Percentiles rank a stretch among this genome's conserved stretches.
Evolutionary conservation across 2,329 filamentous ascomycete genomes (phyloP).

Genomic region (Venturiaceae sp.): DNA sequence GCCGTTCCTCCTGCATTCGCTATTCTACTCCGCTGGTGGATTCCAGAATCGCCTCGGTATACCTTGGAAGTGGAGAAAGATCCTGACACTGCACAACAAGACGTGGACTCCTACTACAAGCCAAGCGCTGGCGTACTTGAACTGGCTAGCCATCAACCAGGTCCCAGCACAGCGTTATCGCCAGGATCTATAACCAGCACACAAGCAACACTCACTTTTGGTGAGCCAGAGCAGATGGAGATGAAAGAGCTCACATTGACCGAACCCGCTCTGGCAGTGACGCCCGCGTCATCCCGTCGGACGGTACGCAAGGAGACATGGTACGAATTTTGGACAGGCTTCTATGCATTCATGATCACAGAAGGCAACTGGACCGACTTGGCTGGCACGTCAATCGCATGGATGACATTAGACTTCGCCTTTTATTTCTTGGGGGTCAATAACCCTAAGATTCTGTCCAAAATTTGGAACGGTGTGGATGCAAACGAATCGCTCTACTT

Average conservation of each 20-base stretch:
- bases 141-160: background rate
- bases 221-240: constrained; percentile 6
- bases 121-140: background rate
- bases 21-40: constrained; percentile 28
- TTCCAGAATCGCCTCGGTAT: constrained; percentile 30
- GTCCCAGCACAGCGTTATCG: background rate
- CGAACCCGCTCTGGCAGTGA: background rate
- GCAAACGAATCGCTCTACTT: background rate
- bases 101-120: constrained; percentile 10
- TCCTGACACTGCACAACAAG: constrained; percentile 19
- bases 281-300: background rate
- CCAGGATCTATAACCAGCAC: background rate
- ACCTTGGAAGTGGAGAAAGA: constrained; percentile 29
- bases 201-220: constrained; percentile 7
- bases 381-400: constrained; percentile 23
- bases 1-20: constrained; percentile 27
- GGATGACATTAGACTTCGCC: constrained; percentile 26
- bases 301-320: constrained; percentile 7
- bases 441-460: constrained; percentile 23
- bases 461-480: constrained; percentile 19
- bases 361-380: constrained; percentile 28
- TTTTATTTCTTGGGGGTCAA: constrained; percentile 25
- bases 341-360: constrained; percentile 22
- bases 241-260: constrained; percentile 6
- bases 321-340: constrained; percentile 1